Evolutionary conservation across 345 rosid species (phyloP).

Genomic region (Microcos paniculata): DNA sequence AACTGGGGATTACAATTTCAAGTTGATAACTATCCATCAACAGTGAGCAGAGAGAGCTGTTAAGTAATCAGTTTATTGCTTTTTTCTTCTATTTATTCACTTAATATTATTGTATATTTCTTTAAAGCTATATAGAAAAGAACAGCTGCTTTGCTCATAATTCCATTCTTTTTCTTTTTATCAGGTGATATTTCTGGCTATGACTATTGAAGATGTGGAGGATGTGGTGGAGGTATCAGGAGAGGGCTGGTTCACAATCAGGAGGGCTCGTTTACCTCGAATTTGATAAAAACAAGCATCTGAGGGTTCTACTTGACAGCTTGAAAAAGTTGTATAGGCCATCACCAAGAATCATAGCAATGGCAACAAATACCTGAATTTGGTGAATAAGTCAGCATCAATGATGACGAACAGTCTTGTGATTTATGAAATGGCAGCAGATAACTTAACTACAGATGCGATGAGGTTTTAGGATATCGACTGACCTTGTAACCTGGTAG

Average conservation of each 20-base stretch:
- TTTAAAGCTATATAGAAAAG: too few species aligned
- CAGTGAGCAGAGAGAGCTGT: too few species aligned
- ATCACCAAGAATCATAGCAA: constrained; percentile 84
- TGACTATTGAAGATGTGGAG: too few species aligned
- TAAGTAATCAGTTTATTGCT: too few species aligned
- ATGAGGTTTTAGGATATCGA: background rate
- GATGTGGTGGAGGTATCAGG: constrained; percentile 19
- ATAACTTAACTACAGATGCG: background rate
- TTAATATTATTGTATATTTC: too few species aligned
- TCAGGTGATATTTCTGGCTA: too few species aligned
- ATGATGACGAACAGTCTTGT: background rate
- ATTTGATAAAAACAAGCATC: constrained; percentile 49
- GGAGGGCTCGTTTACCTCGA: constrained; percentile 31
- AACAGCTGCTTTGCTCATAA: too few species aligned
- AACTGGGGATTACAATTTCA: too few species aligned
- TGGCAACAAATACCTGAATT: constrained; percentile 69
- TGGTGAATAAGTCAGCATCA: background rate
- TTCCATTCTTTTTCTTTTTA: too few species aligned
- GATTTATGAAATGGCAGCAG: background rate
- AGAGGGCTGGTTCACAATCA: constrained; percentile 36
- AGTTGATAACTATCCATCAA: too few species aligned
- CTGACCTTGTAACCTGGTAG: constrained; percentile 75
- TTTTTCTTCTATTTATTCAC: too few species aligned
- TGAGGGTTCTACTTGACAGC: constrained; percentile 56
- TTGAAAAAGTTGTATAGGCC: constrained; percentile 76